A percentile compares a stretch with the other conserved stretches of the same genome.
phyloP scores from a whole-genome alignment of 169 alveolate species.

The Sarcocystis neurona region DNA sequence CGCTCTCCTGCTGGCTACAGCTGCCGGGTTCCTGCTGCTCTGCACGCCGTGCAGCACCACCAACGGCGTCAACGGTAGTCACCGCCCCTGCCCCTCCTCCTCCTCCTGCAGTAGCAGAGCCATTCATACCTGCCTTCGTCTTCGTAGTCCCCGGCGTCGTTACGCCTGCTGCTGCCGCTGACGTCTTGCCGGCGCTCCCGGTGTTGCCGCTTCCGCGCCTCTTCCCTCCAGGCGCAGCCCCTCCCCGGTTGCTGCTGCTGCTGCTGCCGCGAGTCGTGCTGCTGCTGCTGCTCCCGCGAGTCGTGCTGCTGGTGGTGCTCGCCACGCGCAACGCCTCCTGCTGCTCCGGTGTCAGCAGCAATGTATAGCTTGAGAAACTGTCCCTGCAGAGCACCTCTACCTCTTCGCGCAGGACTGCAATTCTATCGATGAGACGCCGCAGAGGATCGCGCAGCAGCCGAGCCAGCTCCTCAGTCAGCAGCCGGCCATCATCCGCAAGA shows the following conservation, averaged over 20 bases:
- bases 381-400: constrained; percentile 36
- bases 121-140: too few relatives aligned
- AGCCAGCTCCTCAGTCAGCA: constrained; percentile 37
- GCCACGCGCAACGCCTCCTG: background rate
- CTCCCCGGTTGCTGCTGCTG: background rate
- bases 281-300: background rate
- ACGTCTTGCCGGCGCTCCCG: too few relatives aligned
- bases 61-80: too few relatives aligned
- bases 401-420: constrained; percentile 32
- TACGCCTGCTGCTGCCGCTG: too few relatives aligned
- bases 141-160: too few relatives aligned
- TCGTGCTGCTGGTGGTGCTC: background rate
- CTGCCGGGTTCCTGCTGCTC: too few relatives aligned
- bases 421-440: constrained; percentile 16
- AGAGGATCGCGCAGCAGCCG: constrained; percentile 27
- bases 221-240: background rate
- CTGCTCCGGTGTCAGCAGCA: background rate
- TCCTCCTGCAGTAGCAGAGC: too few relatives aligned
- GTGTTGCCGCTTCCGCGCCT: too few relatives aligned
- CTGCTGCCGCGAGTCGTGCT: background rate
- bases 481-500: constrained; percentile 42
- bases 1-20: too few relatives aligned
- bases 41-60: too few relatives aligned
- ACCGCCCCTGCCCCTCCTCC: too few relatives aligned
- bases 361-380: background rate